phyloP scores from a whole-genome alignment of 2,329 filamentous ascomycete genomes.

The Chaetoscypha palmicola region DNA sequence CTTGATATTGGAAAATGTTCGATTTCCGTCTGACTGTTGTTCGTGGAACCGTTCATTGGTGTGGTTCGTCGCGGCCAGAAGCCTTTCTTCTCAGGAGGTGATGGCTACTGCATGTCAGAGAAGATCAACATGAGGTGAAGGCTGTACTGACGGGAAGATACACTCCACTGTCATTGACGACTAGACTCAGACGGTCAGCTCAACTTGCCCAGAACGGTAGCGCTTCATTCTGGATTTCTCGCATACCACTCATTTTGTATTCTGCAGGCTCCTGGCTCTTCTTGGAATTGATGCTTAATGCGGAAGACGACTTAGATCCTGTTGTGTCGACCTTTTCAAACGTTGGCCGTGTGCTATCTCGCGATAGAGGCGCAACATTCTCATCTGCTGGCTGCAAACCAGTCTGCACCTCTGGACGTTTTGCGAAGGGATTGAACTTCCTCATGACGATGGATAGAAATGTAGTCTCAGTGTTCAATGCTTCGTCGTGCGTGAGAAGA shows the following conservation, averaged over 20 bases:
- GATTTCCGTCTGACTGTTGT: conserved; percentile 63
- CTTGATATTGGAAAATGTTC: conserved; percentile 93
- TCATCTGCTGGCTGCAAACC: conserved; percentile 39
- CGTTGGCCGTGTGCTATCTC: conserved; percentile 40
- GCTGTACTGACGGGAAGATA: conserved; percentile 71
- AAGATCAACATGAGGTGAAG: conserved; percentile 17
- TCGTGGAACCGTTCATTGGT: conserved; percentile 46
- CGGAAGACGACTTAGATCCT: conserved; percentile 54
- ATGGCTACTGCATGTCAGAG: conserved; percentile 56
- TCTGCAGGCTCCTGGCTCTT: conserved; percentile 59
- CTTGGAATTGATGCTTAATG: conserved; percentile 54
- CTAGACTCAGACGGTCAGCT: conserved; percentile 40
- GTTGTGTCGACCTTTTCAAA: conserved; percentile 58
- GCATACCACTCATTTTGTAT: conserved; percentile 74
- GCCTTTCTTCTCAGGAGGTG: conserved; percentile 72
- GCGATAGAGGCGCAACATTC: conserved; percentile 39
- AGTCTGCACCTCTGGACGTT: conserved; percentile 40
- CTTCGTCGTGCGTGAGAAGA: too few relatives aligned
- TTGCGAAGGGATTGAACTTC: conserved; percentile 66
- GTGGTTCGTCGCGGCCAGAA: conserved; percentile 60
- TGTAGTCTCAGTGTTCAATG: too few relatives aligned
- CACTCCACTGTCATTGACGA: conserved; percentile 91
- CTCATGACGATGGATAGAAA: too few relatives aligned
- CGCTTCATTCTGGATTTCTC: background rate
- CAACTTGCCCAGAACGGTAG: background rate